These are phyloP conservation scores for Aspergillus clavatus DNA, from an alignment of 2,329 filamentous ascomycete species.

Conservation along the genomic window DNA sequence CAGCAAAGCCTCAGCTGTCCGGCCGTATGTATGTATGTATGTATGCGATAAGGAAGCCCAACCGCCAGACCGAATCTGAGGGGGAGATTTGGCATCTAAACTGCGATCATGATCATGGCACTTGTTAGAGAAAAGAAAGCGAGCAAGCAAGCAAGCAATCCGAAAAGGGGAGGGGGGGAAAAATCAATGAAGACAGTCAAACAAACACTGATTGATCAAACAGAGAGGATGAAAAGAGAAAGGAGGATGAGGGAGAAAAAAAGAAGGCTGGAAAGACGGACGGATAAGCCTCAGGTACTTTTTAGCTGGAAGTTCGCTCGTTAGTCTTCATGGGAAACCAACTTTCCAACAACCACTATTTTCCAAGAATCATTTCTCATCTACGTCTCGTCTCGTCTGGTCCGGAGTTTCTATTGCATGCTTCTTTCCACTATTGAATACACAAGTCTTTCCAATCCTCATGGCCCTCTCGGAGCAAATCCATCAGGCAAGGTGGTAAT, in stretches of 20 bases:
- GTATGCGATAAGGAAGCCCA: background rate
- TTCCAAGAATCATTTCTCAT: no score
- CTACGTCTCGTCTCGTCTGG: no score
- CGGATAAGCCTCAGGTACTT: no score
- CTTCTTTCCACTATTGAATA: no score
- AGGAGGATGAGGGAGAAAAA: slow-evolving; percentile 12
- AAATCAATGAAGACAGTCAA: no score
- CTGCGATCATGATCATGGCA: background rate
- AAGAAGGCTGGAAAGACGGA: slow-evolving; percentile 25
- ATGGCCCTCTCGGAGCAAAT: no score
- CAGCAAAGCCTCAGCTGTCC: background rate
- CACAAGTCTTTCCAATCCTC: no score
- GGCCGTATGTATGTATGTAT: background rate
- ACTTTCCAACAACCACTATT: no score
- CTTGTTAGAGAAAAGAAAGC: slow-evolving; percentile 2
- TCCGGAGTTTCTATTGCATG: no score
- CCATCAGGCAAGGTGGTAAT: background rate
- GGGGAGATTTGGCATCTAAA: background rate
- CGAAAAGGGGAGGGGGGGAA: no score
- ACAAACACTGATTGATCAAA: slow-evolving; percentile 5
- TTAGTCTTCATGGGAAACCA: slow-evolving; percentile 2
- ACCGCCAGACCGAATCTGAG: background rate
- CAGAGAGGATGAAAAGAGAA: slow-evolving; percentile 8
- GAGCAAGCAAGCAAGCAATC: slow-evolving; percentile 2
- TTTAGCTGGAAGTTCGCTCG: no score